Conservation (phyloP, 163 green algal species). For the Coccomyxa subellipsoidea region DNA sequence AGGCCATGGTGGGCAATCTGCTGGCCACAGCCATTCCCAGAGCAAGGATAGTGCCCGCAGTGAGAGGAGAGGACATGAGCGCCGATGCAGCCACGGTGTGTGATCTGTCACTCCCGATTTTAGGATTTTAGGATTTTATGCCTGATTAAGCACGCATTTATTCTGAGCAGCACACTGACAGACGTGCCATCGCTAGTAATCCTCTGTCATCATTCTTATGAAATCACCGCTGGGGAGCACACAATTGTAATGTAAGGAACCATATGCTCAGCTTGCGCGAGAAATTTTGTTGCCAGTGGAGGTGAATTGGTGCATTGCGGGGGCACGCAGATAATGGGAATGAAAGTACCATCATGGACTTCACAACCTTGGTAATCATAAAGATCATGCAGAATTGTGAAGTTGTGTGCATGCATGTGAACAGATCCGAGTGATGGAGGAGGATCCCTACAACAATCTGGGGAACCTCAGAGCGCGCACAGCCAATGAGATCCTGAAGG, state of each 20-base stretch:
- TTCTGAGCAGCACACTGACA: not conserved
- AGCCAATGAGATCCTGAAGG: slow-evolving; percentile 56
- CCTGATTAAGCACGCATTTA: not conserved
- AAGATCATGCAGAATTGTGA: no score
- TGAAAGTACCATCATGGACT: no score
- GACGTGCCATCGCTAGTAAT: no score
- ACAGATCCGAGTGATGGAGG: slow-evolving; percentile 12
- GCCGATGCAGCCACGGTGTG: slow-evolving; percentile 43
- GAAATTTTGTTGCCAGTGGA: no score
- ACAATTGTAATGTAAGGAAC: no score
- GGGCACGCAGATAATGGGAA: no score
- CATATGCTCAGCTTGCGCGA: no score
- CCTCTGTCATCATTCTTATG: no score
- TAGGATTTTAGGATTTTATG: not conserved
- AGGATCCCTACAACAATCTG: slow-evolving; percentile 34
- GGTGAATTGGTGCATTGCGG: no score
- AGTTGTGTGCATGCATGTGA: no score
- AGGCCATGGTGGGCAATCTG: slow-evolving; percentile 56
- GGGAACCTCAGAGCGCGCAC: slow-evolving; percentile 44
- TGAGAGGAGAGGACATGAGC: slow-evolving; percentile 70
- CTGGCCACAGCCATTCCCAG: slow-evolving; percentile 52
- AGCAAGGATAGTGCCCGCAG: slow-evolving; percentile 62
- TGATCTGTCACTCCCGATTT: not conserved
- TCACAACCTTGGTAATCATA: no score
- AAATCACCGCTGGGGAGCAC: no score